Evolutionary conservation across 2,329 filamentous ascomycete genomes (phyloP).

Genomic region (Verticillium nonalfalfae): DNA sequence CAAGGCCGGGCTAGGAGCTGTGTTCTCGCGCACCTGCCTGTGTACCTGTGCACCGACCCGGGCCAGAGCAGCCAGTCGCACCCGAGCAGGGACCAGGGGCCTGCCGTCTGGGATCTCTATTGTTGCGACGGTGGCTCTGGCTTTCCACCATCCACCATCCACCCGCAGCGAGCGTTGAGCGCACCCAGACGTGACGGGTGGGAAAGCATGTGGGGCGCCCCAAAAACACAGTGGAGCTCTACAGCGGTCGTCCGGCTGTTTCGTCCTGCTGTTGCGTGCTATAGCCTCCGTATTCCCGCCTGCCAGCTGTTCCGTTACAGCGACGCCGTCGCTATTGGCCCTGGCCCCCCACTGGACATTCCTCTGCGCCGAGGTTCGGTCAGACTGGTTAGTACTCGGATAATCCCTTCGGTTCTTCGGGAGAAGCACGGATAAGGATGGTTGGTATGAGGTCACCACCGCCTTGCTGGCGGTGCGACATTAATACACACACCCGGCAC

Average conservation of each 20-base stretch:
- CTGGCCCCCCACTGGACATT: not conserved
- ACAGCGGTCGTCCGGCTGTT: conserved; percentile 12
- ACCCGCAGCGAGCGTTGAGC: too few species aligned
- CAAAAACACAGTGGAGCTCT: not conserved
- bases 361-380: conserved; percentile 11
- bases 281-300: conserved; percentile 10
- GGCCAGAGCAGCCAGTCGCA: not conserved
- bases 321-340: conserved; percentile 7
- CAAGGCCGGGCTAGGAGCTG: not conserved
- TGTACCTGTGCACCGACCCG: not conserved
- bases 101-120: not conserved
- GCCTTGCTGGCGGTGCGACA: not conserved
- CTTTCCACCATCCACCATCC: not conserved
- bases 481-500: not conserved
- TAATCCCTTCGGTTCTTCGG: not conserved
- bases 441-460: not conserved
- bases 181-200: not conserved
- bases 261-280: conserved; percentile 1
- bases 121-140: not conserved
- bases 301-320: conserved; percentile 11
- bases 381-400: not conserved
- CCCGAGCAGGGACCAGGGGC: not conserved
- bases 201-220: not conserved
- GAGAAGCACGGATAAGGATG: conserved; percentile 1
- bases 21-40: not conserved